A percentile compares a stretch with the other conserved stretches of the same genome.
These are phyloP conservation scores for Calocybe cyanea DNA, from an alignment of 768 basidiomycete genomes.

Conservation along the genomic window DNA sequence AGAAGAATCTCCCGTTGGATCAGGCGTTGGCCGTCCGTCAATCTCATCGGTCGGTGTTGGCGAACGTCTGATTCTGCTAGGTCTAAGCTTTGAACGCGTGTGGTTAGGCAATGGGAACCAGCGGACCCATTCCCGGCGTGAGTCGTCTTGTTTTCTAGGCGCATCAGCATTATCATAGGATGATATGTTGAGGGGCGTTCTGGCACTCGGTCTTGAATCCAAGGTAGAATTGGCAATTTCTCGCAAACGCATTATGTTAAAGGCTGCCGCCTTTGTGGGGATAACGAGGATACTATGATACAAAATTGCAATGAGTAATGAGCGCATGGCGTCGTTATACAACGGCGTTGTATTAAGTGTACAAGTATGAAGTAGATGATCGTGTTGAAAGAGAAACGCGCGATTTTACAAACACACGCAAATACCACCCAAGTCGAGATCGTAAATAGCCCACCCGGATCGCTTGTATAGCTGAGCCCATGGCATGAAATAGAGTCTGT, in stretches of 20 bases:
- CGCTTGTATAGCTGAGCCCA: too few relatives aligned
- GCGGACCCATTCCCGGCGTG: not conserved
- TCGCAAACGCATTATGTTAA: constrained; percentile 4
- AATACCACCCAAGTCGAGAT: too few relatives aligned
- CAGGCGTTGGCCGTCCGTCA: constrained; percentile 16
- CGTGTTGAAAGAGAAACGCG: too few relatives aligned
- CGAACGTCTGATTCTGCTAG: constrained; percentile 2
- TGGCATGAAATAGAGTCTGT: too few relatives aligned
- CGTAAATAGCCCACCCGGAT: too few relatives aligned
- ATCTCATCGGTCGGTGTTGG: not conserved
- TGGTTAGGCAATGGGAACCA: not conserved
- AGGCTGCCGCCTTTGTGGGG: constrained; percentile 6
- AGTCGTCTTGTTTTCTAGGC: constrained; percentile 3
- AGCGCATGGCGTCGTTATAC: too few relatives aligned
- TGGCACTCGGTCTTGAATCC: not conserved
- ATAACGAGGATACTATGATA: not conserved
- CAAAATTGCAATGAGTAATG: too few relatives aligned
- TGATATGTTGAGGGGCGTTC: not conserved
- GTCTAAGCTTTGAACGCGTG: not conserved
- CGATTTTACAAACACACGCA: too few relatives aligned
- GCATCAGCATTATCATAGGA: too few relatives aligned
- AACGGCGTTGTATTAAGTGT: too few relatives aligned
- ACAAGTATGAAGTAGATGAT: too few relatives aligned
- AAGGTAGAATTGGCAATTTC: not conserved
- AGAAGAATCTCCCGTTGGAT: constrained; percentile 19